These are phyloP conservation scores for Aciculoconidium aculeatum DNA, from an alignment of 805 yeast genomes.

Conservation along the genomic window DNA sequence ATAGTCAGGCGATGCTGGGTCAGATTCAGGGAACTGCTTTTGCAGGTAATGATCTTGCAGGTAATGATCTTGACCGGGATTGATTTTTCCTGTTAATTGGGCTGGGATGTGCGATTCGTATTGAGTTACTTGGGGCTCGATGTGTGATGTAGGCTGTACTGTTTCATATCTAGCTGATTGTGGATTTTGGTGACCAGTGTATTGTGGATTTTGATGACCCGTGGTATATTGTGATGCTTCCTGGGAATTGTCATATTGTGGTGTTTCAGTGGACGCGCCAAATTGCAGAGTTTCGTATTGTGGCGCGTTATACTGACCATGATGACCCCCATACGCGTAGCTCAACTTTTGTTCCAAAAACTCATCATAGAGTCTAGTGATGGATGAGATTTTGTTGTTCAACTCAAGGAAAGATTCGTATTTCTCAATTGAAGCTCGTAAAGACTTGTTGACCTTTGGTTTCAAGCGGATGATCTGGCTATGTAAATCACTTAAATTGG, in stretches of 20 bases:
- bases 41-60: no score
- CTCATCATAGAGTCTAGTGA: constrained; percentile 70
- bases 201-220: not conserved
- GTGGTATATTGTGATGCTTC: no score
- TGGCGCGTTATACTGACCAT: no score
- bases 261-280: no score
- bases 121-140: constrained; percentile 1
- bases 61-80: no score
- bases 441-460: constrained; percentile 61
- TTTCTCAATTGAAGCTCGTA: constrained; percentile 52
- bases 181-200: not conserved
- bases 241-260: no score
- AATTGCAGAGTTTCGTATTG: no score
- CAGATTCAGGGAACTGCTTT: no score
- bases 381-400: constrained; percentile 73
- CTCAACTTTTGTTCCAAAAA: constrained; percentile 51
- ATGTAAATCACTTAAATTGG: constrained; percentile 52
- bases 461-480: constrained; percentile 53
- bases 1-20: no score
- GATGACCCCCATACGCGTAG: constrained; percentile 31
- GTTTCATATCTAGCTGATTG: not conserved
- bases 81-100: constrained; percentile 8
- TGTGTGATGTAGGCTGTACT: constrained; percentile 3
- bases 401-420: constrained; percentile 64
- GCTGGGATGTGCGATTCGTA: constrained; percentile 2